Evolutionary conservation across 2,329 filamentous ascomycete genomes (phyloP).

Genomic region (Hymenoscyphus fructigenus): DNA sequence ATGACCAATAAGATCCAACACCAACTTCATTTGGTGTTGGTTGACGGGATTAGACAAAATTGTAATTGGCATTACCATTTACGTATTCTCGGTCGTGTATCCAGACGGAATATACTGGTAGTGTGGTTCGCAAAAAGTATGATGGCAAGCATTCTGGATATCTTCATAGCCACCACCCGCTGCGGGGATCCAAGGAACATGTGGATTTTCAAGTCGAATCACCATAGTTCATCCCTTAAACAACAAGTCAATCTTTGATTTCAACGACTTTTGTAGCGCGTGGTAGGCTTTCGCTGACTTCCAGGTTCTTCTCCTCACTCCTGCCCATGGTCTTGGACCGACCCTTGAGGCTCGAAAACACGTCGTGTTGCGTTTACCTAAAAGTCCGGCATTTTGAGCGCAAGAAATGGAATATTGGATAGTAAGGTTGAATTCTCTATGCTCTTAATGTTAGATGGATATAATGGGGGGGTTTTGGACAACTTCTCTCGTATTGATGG

Average conservation of each 20-base stretch:
- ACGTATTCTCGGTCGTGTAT: too few relatives aligned
- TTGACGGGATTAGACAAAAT: too few relatives aligned
- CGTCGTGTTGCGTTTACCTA: too few relatives aligned
- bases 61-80: too few relatives aligned
- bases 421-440: not conserved
- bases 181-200: not conserved
- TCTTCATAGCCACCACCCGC: too few relatives aligned
- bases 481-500: not conserved
- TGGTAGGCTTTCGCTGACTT: not conserved
- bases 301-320: too few relatives aligned
- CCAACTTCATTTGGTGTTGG: too few relatives aligned
- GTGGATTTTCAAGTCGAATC: not conserved
- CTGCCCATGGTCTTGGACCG: conserved; percentile 11
- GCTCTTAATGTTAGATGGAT: not conserved
- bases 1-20: too few relatives aligned
- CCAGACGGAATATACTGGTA: too few relatives aligned
- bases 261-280: not conserved
- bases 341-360: not conserved
- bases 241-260: not conserved
- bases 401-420: not conserved
- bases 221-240: not conserved
- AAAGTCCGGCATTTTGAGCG: not conserved
- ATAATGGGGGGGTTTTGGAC: not conserved
- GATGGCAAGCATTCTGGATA: too few relatives aligned
- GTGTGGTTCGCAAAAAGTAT: too few relatives aligned